Conservation (phyloP, 1,139 yeast species). For the Taphrina flavorubra region DNA sequence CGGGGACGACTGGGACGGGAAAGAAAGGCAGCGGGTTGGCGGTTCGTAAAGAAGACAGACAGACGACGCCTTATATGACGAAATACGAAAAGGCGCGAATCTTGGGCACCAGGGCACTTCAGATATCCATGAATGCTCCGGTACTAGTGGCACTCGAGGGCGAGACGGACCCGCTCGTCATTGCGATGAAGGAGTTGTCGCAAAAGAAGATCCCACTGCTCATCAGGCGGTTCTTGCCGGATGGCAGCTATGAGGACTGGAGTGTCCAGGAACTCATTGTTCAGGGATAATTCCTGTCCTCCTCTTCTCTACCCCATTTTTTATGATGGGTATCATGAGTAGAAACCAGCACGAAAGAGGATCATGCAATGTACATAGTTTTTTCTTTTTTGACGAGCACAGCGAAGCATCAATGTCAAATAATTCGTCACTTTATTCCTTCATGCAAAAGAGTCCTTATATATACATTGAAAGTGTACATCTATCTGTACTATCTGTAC, state of each 20-base stretch:
- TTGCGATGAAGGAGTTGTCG: slow-evolving; percentile 94
- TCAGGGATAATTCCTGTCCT: slow-evolving; percentile 60
- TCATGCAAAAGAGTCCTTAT: neutral
- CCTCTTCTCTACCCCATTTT: neutral
- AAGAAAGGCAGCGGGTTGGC: slow-evolving; percentile 63
- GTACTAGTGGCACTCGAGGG: slow-evolving; percentile 97
- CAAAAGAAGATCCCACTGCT: slow-evolving; percentile 95
- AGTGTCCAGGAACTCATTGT: slow-evolving; percentile 96
- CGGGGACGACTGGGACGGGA: slow-evolving; percentile 51
- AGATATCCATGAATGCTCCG: slow-evolving; percentile 97
- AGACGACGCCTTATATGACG: slow-evolving; percentile 98
- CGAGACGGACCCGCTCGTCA: slow-evolving; percentile 98
- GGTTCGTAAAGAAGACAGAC: slow-evolving; percentile 82
- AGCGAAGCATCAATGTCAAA: slow-evolving; percentile 6
- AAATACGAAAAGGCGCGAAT: slow-evolving; percentile 97
- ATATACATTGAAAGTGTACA: neutral
- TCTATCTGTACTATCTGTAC: neutral
- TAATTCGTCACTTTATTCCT: neutral
- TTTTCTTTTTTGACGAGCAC: neutral
- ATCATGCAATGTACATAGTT: neutral
- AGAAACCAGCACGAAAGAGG: neutral
- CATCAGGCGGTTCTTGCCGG: slow-evolving; percentile 93
- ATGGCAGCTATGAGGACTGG: slow-evolving; percentile 98
- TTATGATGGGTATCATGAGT: too few species aligned
- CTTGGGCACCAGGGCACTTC: slow-evolving; percentile 93